Evolutionary conservation across 352 stramenopile species (phyloP).

Genomic region (Nothophytophthora sp.): DNA sequence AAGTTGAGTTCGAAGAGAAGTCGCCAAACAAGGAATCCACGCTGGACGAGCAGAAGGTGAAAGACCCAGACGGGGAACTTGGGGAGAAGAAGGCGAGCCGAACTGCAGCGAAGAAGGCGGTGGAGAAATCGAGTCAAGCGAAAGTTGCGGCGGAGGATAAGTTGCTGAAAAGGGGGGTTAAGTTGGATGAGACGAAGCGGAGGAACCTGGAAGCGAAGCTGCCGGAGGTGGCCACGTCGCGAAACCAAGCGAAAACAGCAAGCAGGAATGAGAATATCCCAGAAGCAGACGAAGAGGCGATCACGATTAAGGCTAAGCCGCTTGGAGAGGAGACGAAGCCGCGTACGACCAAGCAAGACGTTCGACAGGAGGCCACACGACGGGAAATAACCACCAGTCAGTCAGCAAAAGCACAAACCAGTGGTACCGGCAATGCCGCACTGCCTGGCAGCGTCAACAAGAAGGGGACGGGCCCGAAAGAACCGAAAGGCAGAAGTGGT

Average conservation of each 20-base stretch:
- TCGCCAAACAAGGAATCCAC: too few relatives aligned
- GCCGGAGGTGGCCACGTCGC: neutral
- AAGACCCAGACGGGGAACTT: too few relatives aligned
- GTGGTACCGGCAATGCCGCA: neutral
- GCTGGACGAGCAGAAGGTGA: too few relatives aligned
- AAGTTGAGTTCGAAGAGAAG: too few relatives aligned
- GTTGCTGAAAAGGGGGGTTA: too few relatives aligned
- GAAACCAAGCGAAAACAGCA: neutral
- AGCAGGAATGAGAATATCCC: neutral
- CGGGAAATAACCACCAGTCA: neutral
- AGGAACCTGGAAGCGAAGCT: neutral
- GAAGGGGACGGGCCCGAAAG: slow-evolving; percentile 12
- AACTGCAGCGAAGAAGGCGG: too few relatives aligned
- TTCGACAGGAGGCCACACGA: slow-evolving; percentile 1
- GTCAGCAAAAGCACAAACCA: neutral
- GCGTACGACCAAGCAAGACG: slow-evolving; percentile 1
- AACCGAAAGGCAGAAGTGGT: slow-evolving; percentile 5
- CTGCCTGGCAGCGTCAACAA: slow-evolving; percentile 3
- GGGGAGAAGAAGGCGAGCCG: too few relatives aligned
- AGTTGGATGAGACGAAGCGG: too few relatives aligned
- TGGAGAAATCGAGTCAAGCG: too few relatives aligned
- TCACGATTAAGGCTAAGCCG: slow-evolving; percentile 3
- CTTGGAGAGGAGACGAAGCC: too few relatives aligned
- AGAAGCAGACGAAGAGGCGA: slow-evolving; percentile 1
- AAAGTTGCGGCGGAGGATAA: too few relatives aligned